phyloP scores from a whole-genome alignment of 2,329 filamentous ascomycete genomes.

The Hypoxylon sp. region DNA sequence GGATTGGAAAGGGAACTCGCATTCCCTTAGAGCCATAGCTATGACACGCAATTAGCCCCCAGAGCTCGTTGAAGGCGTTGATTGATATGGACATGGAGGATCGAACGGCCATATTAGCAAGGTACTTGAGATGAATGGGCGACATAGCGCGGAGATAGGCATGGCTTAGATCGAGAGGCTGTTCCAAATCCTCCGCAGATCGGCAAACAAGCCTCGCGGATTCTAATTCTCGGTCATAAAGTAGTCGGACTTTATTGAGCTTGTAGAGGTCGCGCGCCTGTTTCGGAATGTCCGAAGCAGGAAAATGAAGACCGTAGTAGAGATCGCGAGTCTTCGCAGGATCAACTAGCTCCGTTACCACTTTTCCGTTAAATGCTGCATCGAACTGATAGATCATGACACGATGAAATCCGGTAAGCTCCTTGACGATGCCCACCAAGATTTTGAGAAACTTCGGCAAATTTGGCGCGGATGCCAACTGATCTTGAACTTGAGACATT shows the following conservation, averaged over 20 bases:
- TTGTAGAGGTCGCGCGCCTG: constrained; percentile 92
- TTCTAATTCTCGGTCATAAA: constrained; percentile 86
- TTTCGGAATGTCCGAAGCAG: constrained; percentile 86
- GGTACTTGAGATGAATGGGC: constrained; percentile 88
- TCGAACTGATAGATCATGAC: constrained; percentile 97
- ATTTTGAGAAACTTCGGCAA: constrained; percentile 83
- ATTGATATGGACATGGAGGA: constrained; percentile 96
- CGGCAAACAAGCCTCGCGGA: constrained; percentile 87
- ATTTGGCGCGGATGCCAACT: constrained; percentile 78
- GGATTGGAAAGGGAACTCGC: constrained; percentile 91
- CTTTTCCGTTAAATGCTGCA: constrained; percentile 82
- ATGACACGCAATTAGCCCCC: constrained; percentile 90
- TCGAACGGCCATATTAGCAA: constrained; percentile 90
- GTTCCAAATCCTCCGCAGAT: constrained; percentile 77
- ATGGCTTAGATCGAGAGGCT: constrained; percentile 85
- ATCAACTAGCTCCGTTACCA: constrained; percentile 89
- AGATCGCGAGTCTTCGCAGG: constrained; percentile 83
- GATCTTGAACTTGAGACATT: constrained; percentile 91
- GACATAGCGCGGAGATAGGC: constrained; percentile 90
- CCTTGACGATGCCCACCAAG: constrained; percentile 86
- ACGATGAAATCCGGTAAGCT: constrained; percentile 89
- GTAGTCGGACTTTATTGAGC: constrained; percentile 86
- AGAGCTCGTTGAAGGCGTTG: constrained; percentile 85
- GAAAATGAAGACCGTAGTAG: constrained; percentile 90
- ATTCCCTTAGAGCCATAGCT: constrained; percentile 82